Percentiles rank a stretch among this genome's conserved stretches.
phyloP scores from a whole-genome alignment of 116 monocot genomes.

The Zostera marina region DNA sequence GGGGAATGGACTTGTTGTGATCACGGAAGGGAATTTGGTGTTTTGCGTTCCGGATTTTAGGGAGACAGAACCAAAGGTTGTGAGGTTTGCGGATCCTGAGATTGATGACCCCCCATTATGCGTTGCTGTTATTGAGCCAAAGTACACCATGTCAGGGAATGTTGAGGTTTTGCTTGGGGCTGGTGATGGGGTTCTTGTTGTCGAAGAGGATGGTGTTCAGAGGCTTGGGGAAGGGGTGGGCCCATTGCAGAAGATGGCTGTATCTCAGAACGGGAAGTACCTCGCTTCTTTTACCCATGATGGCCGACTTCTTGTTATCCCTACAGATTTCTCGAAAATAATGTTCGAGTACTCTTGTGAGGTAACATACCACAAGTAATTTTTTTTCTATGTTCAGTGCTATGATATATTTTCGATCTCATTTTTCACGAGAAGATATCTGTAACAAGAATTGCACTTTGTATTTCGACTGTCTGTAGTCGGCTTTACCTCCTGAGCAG shows the following conservation, averaged over 20 bases:
- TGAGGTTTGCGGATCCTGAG: conserved; percentile 54
- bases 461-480: conserved; percentile 25
- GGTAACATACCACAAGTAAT: conserved; percentile 15
- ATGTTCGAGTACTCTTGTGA: conserved; percentile 73
- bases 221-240: conserved; percentile 47
- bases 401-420: not conserved
- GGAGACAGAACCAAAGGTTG: conserved; percentile 53
- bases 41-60: conserved; percentile 62
- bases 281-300: conserved; percentile 77
- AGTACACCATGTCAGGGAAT: conserved; percentile 83
- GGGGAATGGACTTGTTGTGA: conserved; percentile 55
- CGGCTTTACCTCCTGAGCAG: conserved; percentile 77
- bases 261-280: conserved; percentile 67
- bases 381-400: not conserved
- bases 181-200: conserved; percentile 46
- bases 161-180: conserved; percentile 78
- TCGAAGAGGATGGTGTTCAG: conserved; percentile 81
- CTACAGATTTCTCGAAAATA: conserved; percentile 69
- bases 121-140: conserved; percentile 75
- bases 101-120: conserved; percentile 51
- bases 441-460: not conserved
- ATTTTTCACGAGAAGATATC: not conserved
- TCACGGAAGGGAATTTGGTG: conserved; percentile 51
- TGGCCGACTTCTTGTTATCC: conserved; percentile 64
- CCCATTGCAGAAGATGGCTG: conserved; percentile 69